A percentile compares a stretch with the other conserved stretches of the same genome.
These are phyloP conservation scores for Berkeleyomyces rouxiae DNA, from an alignment of 2,329 filamentous ascomycete species.

Conservation along the genomic window DNA sequence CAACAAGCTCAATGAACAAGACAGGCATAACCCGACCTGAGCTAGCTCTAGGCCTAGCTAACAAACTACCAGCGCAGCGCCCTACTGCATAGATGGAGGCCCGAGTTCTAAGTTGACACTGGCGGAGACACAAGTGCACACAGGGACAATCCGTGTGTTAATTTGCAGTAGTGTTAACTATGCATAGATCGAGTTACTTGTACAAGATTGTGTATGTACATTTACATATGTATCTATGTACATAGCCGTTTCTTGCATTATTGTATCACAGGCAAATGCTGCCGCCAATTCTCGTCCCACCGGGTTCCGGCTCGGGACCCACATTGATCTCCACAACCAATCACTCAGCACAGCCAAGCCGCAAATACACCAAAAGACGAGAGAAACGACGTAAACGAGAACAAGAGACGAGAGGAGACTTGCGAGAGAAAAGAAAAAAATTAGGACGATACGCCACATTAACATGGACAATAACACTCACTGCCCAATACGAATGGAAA, in stretches of 20 bases:
- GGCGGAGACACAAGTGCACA: background rate
- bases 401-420: background rate
- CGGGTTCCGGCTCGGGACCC: background rate
- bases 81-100: no score
- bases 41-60: background rate
- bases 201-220: no score
- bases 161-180: no score
- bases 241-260: background rate
- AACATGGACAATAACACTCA: background rate
- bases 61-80: no score
- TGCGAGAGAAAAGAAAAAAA: background rate
- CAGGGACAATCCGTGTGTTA: background rate
- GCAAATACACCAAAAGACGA: background rate
- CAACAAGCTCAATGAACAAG: background rate
- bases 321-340: background rate
- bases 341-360: background rate
- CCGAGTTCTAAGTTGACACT: background rate
- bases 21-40: background rate
- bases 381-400: background rate
- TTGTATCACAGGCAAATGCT: background rate
- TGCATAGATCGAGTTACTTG: no score
- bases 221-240: no score
- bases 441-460: background rate
- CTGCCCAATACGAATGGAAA: slow-evolving; percentile 1
- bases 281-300: background rate